Evolutionary conservation across 2,329 filamentous ascomycete genomes (phyloP), one percentile per base, ranked within the genome.

Genomic region (Aureobasidium sp.): DNA sequence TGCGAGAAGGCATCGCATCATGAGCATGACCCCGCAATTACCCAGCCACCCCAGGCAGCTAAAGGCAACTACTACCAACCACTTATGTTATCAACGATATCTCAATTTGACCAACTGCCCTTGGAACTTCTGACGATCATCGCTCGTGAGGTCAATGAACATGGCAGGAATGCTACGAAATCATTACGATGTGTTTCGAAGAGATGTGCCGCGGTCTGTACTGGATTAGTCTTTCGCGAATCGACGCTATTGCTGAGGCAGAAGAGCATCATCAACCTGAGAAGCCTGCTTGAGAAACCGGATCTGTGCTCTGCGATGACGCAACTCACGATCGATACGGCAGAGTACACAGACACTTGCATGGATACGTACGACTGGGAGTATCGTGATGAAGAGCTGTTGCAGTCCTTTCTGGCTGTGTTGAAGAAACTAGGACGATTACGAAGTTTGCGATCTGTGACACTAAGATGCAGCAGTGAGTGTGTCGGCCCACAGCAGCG

Each of bases 341-440:
- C 55, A 3, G 47, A 59, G 56, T 59, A 59, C 15, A 59, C 62
- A 27, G 55, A 63, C 15, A 52, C 46, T 9, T 51, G 56, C 36
- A 53, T 53, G 46, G 62, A 63, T 12, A 51, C 61, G 1, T 57
- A 59, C n/a, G 61, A 57, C 20, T 63, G 52, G 52, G 62, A 60
- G n/a, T 57, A 59, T 34, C 55, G 47, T 3, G 55, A 53, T 20
- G 62, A 44, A 44, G 55, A 63, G 24, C 27, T 59, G n/a, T 43
- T 59, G 15, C 27, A 48, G 9, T 43, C 44, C n/a, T 59, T 60
- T 37, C n/a, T 59, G 29, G 44, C 48, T 20, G 53, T 51, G 15
- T 10, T 63, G 36, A 52, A 26, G 34, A 48, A 44, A n/a, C 44
- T 60, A 6, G 55, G 47, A 12, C 43, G 62, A 20, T 41, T 63